Conservation (phyloP, 768 basidiomycete genomes). For the Mycena metata region DNA sequence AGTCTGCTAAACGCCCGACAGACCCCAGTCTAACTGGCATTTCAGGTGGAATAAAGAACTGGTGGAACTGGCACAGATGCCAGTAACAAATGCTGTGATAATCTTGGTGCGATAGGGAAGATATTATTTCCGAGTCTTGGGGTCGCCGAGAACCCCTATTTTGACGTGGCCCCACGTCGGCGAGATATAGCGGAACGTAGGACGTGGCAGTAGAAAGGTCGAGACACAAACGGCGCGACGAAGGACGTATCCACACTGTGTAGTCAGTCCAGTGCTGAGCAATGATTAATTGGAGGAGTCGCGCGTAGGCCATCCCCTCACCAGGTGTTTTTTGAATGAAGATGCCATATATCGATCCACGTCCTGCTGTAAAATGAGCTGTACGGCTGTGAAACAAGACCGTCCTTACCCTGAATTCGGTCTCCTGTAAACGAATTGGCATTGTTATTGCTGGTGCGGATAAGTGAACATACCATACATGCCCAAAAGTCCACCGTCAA, state of each 20-base stretch:
- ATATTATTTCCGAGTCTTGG: conserved; percentile 6
- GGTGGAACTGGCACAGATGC: conserved; percentile 6
- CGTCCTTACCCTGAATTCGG: conserved; percentile 7
- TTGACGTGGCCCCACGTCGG: not conserved
- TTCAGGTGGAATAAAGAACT: not conserved
- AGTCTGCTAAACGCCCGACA: not conserved
- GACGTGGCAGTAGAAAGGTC: conserved; percentile 4
- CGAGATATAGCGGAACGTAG: not conserved
- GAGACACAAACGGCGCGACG: not conserved
- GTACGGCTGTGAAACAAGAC: not conserved
- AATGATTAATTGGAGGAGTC: not conserved
- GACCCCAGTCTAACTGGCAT: conserved; percentile 2
- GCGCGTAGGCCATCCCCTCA: not conserved
- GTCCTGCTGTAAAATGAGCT: conserved; percentile 7
- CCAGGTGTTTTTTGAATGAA: not conserved
- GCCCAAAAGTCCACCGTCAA: conserved; percentile 10
- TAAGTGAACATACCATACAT: conserved; percentile 1
- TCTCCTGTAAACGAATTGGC: not conserved
- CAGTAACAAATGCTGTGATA: conserved; percentile 5
- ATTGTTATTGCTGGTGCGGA: not conserved
- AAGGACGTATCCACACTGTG: conserved; percentile 6
- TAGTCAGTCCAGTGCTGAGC: conserved; percentile 11
- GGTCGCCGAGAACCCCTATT: not conserved
- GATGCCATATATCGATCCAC: conserved; percentile 3
- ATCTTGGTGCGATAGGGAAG: conserved; percentile 11